Evolutionary conservation across 2,329 filamentous ascomycete species (phyloP).

Genomic region (Dothideomycetes sp.): DNA sequence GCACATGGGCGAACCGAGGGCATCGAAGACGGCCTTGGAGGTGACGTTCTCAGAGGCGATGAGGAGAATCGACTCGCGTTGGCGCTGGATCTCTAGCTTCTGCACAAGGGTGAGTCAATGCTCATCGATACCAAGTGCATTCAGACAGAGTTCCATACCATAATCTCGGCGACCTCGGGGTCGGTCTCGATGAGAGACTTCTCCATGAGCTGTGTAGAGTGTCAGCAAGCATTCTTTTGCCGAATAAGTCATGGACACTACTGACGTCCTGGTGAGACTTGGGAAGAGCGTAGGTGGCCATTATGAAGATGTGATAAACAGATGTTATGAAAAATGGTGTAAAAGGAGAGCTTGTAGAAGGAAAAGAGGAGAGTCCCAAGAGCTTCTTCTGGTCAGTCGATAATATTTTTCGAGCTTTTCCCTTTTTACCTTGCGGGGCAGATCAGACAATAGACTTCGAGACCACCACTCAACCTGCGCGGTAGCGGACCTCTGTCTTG

Average conservation of each 20-base stretch:
- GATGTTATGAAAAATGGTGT: no score
- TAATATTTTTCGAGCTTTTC: no score
- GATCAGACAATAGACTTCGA: no score
- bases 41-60: constrained; percentile 99
- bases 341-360: no score
- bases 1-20: constrained; percentile 82
- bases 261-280: constrained; percentile 55
- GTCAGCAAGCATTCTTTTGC: constrained; percentile 4
- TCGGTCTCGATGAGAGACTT: constrained; percentile 85
- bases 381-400: no score
- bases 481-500: no score
- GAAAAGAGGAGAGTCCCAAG: no score
- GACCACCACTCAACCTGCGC: no score
- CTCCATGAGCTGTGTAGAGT: constrained; percentile 71
- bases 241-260: constrained; percentile 13
- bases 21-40: constrained; percentile 94
- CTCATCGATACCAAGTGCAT: background rate
- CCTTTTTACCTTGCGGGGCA: no score
- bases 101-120: constrained; percentile 24
- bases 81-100: constrained; percentile 90
- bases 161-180: constrained; percentile 90
- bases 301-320: no score
- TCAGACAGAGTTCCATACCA: constrained; percentile 51
- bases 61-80: constrained; percentile 96
- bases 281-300: constrained; percentile 49